Evolutionary conservation across 495 filamentous ascomycete species (phyloP).

Genomic region (Penicillium herquei): DNA sequence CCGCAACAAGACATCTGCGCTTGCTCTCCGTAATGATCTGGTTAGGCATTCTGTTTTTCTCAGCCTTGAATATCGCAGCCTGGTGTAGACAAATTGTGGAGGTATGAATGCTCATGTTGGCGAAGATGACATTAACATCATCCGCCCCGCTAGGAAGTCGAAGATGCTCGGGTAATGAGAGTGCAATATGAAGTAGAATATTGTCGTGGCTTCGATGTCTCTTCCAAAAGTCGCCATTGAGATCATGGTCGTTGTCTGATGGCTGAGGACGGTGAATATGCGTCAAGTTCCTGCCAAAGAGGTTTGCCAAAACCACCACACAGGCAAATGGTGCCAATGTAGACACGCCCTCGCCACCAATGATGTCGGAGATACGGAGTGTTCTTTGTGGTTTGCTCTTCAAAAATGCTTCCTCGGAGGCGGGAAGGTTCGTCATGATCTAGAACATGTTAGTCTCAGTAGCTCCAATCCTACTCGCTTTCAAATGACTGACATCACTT

Average conservation of each 20-base stretch:
- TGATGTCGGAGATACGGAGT: conserved; percentile 65
- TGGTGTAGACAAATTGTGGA: conserved; percentile 97
- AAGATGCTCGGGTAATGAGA: conserved; percentile 79
- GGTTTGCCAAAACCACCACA: conserved; percentile 76
- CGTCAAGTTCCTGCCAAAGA: conserved; percentile 92
- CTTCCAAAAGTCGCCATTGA: conserved; percentile 96
- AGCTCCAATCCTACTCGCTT: neutral
- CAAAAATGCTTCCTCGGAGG: conserved; percentile 83
- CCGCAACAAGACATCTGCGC: conserved; percentile 87
- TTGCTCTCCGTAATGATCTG: conserved; percentile 85
- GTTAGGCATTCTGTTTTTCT: conserved; percentile 77
- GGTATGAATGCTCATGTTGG: conserved; percentile 95
- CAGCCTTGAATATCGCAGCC: conserved; percentile 95
- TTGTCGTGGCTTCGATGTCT: conserved; percentile 87
- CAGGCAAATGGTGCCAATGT: conserved; percentile 77
- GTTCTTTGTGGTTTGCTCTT: conserved; percentile 72
- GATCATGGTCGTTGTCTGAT: conserved; percentile 80
- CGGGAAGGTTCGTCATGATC: conserved; percentile 82
- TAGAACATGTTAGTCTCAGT: conserved; percentile 28
- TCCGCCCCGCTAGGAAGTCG: conserved; percentile 73
- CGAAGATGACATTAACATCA: conserved; percentile 87
- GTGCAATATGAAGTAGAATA: conserved; percentile 79
- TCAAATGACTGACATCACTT: conserved; percentile 61
- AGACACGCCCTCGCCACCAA: conserved; percentile 66
- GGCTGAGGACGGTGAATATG: conserved; percentile 88